A percentile compares a stretch with the other conserved stretches of the same genome.
Evolutionary conservation across 495 filamentous ascomycete genomes (phyloP).

Genomic region (Neurospora sp.): DNA sequence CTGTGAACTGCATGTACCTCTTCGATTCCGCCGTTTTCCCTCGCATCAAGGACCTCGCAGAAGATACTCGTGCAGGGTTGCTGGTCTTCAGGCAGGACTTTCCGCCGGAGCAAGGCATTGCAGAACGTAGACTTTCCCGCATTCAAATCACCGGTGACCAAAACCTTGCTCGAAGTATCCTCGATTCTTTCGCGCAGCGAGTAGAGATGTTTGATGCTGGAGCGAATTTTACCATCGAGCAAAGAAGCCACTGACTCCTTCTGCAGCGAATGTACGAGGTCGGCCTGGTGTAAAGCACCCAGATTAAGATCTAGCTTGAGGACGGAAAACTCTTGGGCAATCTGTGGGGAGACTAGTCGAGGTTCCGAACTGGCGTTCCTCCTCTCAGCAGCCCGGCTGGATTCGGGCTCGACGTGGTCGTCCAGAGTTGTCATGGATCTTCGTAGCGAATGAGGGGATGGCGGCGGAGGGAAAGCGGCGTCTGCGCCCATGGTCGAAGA

Average conservation of each 20-base stretch:
- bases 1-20: slow-evolving; percentile 93
- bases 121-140: slow-evolving; percentile 98
- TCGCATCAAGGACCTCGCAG: slow-evolving; percentile 88
- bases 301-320: slow-evolving; percentile 91
- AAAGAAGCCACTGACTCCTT: slow-evolving; percentile 82
- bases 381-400: slow-evolving; percentile 55
- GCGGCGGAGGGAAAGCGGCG: slow-evolving; percentile 5
- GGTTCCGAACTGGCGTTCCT: slow-evolving; percentile 45
- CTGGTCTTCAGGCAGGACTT: slow-evolving; percentile 91
- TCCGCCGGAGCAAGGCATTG: slow-evolving; percentile 85
- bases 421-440: slow-evolving; percentile 65
- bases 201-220: slow-evolving; percentile 82
- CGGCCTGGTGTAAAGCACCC: slow-evolving; percentile 71
- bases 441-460: slow-evolving; percentile 42
- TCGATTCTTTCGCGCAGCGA: slow-evolving; percentile 87
- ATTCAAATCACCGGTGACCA: slow-evolving; percentile 96
- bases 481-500: slow-evolving; percentile 38
- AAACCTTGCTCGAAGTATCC: slow-evolving; percentile 92
- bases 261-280: slow-evolving; percentile 93
- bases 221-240: slow-evolving; percentile 85
- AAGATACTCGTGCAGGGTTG: slow-evolving; percentile 99
- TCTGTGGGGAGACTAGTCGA: slow-evolving; percentile 80
- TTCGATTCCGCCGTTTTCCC: slow-evolving; percentile 82
- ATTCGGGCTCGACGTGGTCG: slow-evolving; percentile 53
- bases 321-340: slow-evolving; percentile 91